Evolutionary conservation across 2,329 filamentous ascomycete genomes (phyloP).

Genomic region (Claviceps digitariae): DNA sequence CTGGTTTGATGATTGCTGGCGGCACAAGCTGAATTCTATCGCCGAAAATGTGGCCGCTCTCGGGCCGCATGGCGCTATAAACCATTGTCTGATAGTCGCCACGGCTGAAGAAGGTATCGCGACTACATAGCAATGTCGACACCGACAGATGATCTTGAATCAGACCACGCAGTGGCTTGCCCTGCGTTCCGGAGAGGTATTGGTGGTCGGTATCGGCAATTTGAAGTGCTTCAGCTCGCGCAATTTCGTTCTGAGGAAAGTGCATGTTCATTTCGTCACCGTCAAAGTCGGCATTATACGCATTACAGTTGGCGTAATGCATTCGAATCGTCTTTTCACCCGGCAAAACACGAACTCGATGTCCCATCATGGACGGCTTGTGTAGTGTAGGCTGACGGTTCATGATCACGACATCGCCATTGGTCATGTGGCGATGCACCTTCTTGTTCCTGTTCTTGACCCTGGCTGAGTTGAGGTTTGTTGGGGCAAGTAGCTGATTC

Average conservation of each 20-base stretch:
- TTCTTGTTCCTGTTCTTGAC: slow-evolving; percentile 95
- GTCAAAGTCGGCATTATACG: slow-evolving; percentile 98
- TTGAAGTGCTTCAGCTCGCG: slow-evolving; percentile 79
- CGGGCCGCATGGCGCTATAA: slow-evolving; percentile 78
- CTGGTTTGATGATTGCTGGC: slow-evolving; percentile 72
- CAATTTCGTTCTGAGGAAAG: slow-evolving; percentile 94
- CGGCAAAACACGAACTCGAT: slow-evolving; percentile 79
- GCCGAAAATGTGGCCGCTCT: slow-evolving; percentile 74
- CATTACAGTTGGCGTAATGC: slow-evolving; percentile 99
- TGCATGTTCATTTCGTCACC: slow-evolving; percentile 99
- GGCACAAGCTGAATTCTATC: slow-evolving; percentile 70
- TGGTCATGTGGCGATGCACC: slow-evolving; percentile 88
- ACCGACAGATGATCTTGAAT: slow-evolving; percentile 99
- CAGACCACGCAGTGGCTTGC: slow-evolving; percentile 84
- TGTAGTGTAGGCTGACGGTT: slow-evolving; percentile 96
- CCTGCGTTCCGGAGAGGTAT: slow-evolving; percentile 85
- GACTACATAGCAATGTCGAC: slow-evolving; percentile 77
- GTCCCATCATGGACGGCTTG: slow-evolving; percentile 98
- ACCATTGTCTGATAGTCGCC: slow-evolving; percentile 89
- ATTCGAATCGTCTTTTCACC: slow-evolving; percentile 97
- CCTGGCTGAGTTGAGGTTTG: slow-evolving; percentile 55
- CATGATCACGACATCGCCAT: slow-evolving; percentile 96
- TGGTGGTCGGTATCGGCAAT: slow-evolving; percentile 96
- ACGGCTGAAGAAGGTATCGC: slow-evolving; percentile 79
- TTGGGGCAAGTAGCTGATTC: slow-evolving; percentile 82